Evolutionary conservation across 768 basidiomycete species (phyloP), one percentile per base, ranked within the genome.

Genomic region (Panaeolus cyanescens): DNA sequence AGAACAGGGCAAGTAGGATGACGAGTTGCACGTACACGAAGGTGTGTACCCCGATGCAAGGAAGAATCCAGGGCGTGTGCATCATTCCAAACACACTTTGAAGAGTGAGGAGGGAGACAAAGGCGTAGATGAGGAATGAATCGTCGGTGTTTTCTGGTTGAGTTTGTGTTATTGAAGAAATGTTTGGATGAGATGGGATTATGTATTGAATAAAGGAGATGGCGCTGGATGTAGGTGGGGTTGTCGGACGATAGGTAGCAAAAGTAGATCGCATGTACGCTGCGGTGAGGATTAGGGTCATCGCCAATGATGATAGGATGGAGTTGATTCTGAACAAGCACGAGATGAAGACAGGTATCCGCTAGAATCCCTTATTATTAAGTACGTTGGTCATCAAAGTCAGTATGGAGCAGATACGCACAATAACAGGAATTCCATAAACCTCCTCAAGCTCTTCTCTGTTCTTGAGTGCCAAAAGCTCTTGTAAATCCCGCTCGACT

Each of bases 361-460:
- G 81, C 91, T 91, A 67, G 20, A 54, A 12, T 7, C 17, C 19
- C 42, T 60, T 60, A 63, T 20, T n/a, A 40, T 62, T n/a, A 58
- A 36, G 31, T 42, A 54, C 50, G 36, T 32, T 55, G 59, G 40
- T 55, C 5, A 12, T 32, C n/a, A 45, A 42, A 53, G 12, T 39
- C 42, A 30, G 22, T 56, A 20, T 56, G 54, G 39, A 20, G n/a
- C 10, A 86, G 89, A 64, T 72, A 92, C 91, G 25, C n/a, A n/a
- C n/a, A 50, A 94, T 86, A 36, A 89, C 79, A 2, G 93, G 89
- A n/a, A 90, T 72, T 1, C 92, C 92, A 67, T 92, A 93, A 5
- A 92, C 80, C 54, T 86, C 85, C 69, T 93, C 92, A 36, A 95
- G 73, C 61, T 94, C 93, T 68, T 91, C 88, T 39, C 92, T 77